Conservation (phyloP, 2,329 filamentous ascomycete species). For the Apiospora marii region DNA sequence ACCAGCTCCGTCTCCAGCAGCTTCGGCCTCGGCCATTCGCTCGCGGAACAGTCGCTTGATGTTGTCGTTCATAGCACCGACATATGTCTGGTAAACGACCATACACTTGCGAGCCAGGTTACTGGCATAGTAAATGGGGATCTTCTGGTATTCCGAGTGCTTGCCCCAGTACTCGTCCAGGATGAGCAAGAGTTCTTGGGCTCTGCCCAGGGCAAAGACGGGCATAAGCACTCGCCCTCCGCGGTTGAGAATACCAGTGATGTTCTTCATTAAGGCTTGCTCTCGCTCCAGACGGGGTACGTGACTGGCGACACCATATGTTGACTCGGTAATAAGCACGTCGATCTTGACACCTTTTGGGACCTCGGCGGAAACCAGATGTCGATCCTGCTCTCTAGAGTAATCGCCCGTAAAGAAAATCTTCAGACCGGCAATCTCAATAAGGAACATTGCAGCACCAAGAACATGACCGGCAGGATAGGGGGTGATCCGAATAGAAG, state of each 20-base stretch:
- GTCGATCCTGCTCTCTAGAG: constrained; percentile 92
- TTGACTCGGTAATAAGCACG: constrained; percentile 96
- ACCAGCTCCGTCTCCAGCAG: constrained; percentile 74
- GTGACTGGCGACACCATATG: constrained; percentile 94
- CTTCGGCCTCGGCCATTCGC: constrained; percentile 89
- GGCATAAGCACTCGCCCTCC: constrained; percentile 94
- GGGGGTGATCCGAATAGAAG: constrained; percentile 94
- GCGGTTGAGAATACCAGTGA: constrained; percentile 88
- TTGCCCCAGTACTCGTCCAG: constrained; percentile 97
- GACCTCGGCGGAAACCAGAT: constrained; percentile 92
- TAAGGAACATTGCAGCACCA: constrained; percentile 96
- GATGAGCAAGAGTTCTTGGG: constrained; percentile 92
- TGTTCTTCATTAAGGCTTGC: constrained; percentile 92
- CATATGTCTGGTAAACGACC: constrained; percentile 98
- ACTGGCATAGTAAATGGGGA: constrained; percentile 96
- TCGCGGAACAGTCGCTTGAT: constrained; percentile 96
- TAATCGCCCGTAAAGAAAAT: constrained; percentile 99
- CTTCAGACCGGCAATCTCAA: constrained; percentile 96
- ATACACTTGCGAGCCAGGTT: constrained; percentile 96
- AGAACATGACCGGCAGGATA: constrained; percentile 98
- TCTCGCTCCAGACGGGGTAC: constrained; percentile 91
- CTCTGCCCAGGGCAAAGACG: constrained; percentile 91
- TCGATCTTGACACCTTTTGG: constrained; percentile 91
- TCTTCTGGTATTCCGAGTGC: constrained; percentile 86
- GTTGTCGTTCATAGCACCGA: constrained; percentile 98